Evolutionary conservation across 2,329 filamentous ascomycete genomes (phyloP).

Genomic region (Endoconidiophora laricicola): DNA sequence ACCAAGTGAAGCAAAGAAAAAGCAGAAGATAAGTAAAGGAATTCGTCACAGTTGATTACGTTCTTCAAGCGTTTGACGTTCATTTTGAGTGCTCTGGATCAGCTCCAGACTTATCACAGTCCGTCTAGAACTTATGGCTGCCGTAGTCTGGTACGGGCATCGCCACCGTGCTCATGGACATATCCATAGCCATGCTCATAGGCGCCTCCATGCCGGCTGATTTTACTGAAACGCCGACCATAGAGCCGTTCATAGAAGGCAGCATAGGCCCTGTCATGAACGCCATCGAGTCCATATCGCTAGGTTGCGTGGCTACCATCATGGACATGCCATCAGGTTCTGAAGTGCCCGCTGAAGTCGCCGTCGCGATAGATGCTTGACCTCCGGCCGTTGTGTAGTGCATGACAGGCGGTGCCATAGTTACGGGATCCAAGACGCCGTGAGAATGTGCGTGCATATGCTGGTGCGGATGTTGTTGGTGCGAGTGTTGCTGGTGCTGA

Average conservation of each 20-base stretch:
- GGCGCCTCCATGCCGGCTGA: neutral
- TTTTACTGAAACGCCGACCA: neutral
- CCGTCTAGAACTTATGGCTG: no score
- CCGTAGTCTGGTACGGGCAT: no score
- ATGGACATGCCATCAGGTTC: neutral
- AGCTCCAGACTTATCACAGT: no score
- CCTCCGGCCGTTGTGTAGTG: neutral
- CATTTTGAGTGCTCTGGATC: no score
- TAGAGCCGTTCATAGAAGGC: no score
- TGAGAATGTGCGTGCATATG: no score
- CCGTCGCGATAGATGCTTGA: no score
- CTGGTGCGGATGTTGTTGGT: neutral
- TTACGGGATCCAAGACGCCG: neutral
- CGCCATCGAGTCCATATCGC: neutral
- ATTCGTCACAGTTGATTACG: no score
- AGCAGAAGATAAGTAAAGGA: no score
- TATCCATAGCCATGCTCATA: neutral
- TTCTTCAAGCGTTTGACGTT: no score
- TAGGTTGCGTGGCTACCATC: neutral
- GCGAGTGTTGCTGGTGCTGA: neutral
- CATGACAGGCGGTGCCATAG: neutral
- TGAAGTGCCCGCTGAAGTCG: neutral
- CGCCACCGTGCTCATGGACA: neutral
- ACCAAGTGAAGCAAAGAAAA: no score
- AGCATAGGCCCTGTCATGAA: no score